Evolutionary conservation across 306 rosid genomes (phyloP).

Genomic region (Rosa chinensis): DNA sequence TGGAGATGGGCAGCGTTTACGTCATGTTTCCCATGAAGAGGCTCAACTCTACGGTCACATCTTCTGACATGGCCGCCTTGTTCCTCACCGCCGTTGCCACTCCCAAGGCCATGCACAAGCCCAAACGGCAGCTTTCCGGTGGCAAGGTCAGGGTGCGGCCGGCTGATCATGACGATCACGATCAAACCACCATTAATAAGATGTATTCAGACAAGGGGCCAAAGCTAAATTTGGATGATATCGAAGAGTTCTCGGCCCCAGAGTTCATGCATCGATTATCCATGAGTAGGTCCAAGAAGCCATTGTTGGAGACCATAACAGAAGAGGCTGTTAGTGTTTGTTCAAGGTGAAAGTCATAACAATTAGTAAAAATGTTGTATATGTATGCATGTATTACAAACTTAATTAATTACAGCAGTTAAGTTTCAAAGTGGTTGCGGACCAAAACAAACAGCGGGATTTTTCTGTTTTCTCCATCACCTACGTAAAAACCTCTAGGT

Average conservation of each 20-base stretch:
- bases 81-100: slow-evolving; percentile 44
- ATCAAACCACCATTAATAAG: not conserved
- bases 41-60: slow-evolving; percentile 53
- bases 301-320: slow-evolving; percentile 73
- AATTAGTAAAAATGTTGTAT: not conserved
- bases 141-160: slow-evolving; percentile 36
- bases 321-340: slow-evolving; percentile 53
- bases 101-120: slow-evolving; percentile 7
- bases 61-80: slow-evolving; percentile 63
- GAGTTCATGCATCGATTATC: slow-evolving; percentile 63
- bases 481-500: not conserved
- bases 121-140: slow-evolving; percentile 15
- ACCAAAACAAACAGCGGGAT: no score
- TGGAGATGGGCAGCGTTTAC: slow-evolving; percentile 53
- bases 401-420: not conserved
- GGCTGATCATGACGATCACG: not conserved
- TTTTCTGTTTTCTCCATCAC: not conserved
- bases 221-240: slow-evolving; percentile 55
- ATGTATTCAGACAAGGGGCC: not conserved
- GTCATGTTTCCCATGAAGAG: slow-evolving; percentile 78
- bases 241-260: slow-evolving; percentile 55
- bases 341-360: slow-evolving; percentile 25
- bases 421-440: no score
- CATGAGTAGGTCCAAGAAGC: slow-evolving; percentile 74
- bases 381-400: not conserved